These are phyloP conservation scores for Acanthamoeba culbertsoni DNA, from an alignment of 208 protist species.

Conservation along the genomic window DNA sequence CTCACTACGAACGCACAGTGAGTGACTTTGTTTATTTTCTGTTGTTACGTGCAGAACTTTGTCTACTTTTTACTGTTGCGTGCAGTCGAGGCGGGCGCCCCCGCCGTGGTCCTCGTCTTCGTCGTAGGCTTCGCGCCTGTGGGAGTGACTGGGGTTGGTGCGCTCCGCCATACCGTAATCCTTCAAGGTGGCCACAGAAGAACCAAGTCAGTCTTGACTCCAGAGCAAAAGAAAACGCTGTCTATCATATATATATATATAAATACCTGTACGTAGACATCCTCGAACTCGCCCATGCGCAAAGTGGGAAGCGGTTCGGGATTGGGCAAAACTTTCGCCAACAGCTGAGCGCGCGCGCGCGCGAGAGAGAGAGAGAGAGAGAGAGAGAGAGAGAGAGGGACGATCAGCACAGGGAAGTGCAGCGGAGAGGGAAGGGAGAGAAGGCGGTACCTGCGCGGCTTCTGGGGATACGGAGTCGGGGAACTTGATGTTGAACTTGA, in stretches of 20 bases:
- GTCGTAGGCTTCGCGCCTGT: slow-evolving; percentile 5
- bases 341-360: not conserved
- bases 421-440: not conserved
- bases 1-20: no score
- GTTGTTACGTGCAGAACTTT: not conserved
- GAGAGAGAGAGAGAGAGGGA: not conserved
- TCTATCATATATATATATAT: not conserved
- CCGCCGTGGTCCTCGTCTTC: slow-evolving; percentile 62
- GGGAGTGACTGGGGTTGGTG: not conserved
- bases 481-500: slow-evolving; percentile 81
- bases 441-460: not conserved
- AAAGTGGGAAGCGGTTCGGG: slow-evolving; percentile 56
- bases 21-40: not conserved
- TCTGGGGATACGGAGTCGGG: slow-evolving; percentile 63
- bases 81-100: slow-evolving; percentile 51
- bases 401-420: not conserved
- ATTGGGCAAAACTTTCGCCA: slow-evolving; percentile 55
- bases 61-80: slow-evolving; percentile 58
- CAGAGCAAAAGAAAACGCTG: not conserved
- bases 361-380: no score
- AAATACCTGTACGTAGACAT: not conserved
- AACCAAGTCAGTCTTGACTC: not conserved
- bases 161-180: not conserved
- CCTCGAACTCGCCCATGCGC: not conserved
- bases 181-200: not conserved